These are phyloP conservation scores for Epichloe sylvatica DNA, from an alignment of 2,329 filamentous ascomycete genomes.

Conservation along the genomic window DNA sequence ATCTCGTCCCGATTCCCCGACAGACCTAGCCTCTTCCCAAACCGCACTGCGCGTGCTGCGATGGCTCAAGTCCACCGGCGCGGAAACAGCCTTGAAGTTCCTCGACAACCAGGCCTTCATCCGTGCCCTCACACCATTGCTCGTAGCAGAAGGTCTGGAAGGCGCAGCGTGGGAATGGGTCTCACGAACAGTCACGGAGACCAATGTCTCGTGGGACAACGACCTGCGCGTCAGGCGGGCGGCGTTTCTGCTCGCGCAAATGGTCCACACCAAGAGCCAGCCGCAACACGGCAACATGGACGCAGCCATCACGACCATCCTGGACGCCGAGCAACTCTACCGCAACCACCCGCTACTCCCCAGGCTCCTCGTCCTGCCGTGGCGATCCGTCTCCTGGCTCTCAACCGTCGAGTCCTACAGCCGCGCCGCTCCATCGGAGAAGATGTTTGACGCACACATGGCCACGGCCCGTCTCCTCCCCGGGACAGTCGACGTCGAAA, in stretches of 20 bases:
- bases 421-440: slow-evolving; percentile 29
- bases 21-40: slow-evolving; percentile 26
- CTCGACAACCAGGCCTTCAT: slow-evolving; percentile 26
- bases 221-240: slow-evolving; percentile 15
- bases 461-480: slow-evolving; percentile 28
- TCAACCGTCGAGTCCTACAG: slow-evolving; percentile 38
- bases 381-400: slow-evolving; percentile 35
- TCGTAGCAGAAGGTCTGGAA: slow-evolving; percentile 39
- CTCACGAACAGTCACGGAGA: slow-evolving; percentile 22
- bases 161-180: slow-evolving; percentile 41
- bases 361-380: slow-evolving; percentile 26
- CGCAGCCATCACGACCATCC: slow-evolving; percentile 33
- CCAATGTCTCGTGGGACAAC: slow-evolving; percentile 9
- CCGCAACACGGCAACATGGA: slow-evolving; percentile 30
- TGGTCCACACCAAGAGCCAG: slow-evolving; percentile 31
- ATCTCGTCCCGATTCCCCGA: slow-evolving; percentile 9
- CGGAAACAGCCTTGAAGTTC: slow-evolving; percentile 33
- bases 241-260: slow-evolving; percentile 21
- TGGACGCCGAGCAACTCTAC: slow-evolving; percentile 31
- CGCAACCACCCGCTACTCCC: slow-evolving; percentile 21
- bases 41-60: slow-evolving; percentile 34
- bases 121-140: slow-evolving; percentile 30
- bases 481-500: slow-evolving; percentile 26
- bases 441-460: slow-evolving; percentile 39
- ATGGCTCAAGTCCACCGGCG: slow-evolving; percentile 40